Evolutionary conservation across 192 early-diverging fungal genomes (phyloP).

Genomic region (Gryganskiella cystojenkinii): DNA sequence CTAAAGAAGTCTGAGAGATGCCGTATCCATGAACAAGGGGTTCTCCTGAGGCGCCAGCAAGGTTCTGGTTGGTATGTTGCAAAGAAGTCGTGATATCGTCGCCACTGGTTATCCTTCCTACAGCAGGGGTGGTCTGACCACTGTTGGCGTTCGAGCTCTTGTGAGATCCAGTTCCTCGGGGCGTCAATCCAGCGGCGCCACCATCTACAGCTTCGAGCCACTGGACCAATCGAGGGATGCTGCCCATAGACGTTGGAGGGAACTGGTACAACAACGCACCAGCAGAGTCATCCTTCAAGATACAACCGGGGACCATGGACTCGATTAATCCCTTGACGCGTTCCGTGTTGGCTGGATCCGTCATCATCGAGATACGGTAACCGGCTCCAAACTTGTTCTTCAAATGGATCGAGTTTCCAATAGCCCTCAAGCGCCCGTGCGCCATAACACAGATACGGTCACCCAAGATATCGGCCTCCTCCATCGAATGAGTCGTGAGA

Average conservation of each 20-base stretch:
- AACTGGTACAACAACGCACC: conserved; percentile 76
- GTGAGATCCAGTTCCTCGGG: conserved; percentile 8
- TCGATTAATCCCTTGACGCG: conserved; percentile 60
- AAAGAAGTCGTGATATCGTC: background rate
- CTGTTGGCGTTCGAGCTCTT: conserved; percentile 31
- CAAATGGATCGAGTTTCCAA: conserved; percentile 71
- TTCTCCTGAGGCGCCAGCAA: background rate
- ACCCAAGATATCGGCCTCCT: conserved; percentile 72
- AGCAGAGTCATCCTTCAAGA: conserved; percentile 76
- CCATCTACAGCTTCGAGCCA: conserved; percentile 62
- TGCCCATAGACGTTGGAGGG: conserved; percentile 55
- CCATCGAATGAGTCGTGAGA: conserved; percentile 80
- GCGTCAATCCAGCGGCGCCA: conserved; percentile 8
- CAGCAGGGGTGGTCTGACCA: conserved; percentile 34
- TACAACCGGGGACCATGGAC: conserved; percentile 57
- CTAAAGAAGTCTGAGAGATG: conserved; percentile 72
- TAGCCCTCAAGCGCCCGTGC: conserved; percentile 68
- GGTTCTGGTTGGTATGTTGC: background rate
- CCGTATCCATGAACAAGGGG: conserved; percentile 61
- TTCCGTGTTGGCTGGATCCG: conserved; percentile 57
- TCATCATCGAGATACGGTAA: conserved; percentile 74
- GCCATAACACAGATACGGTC: conserved; percentile 77
- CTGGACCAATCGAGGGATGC: conserved; percentile 66
- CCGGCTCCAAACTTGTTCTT: conserved; percentile 82
- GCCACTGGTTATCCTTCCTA: background rate